These are phyloP conservation scores for Cylindricascospora bacillispora DNA, from an alignment of 1,139 yeast genomes.

Conservation along the genomic window DNA sequence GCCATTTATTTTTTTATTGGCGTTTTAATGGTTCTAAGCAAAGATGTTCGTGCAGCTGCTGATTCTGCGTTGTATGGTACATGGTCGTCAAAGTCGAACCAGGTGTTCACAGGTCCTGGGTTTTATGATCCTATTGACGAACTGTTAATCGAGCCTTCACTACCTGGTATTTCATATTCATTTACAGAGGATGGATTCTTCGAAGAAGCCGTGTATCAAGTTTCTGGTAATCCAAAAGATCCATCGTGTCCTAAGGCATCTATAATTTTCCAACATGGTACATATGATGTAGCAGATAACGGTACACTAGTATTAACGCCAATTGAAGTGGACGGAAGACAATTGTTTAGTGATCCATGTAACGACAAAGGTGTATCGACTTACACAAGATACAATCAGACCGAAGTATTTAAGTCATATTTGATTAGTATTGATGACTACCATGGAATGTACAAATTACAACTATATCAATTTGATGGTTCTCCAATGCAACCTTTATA, in stretches of 20 bases:
- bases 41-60: no score
- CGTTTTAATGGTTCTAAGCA: no score
- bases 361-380: conserved; percentile 39
- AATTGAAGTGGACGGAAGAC: conserved; percentile 83
- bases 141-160: conserved; percentile 81
- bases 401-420: conserved; percentile 47
- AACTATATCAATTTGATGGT: conserved; percentile 73
- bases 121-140: conserved; percentile 95
- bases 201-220: conserved; percentile 81
- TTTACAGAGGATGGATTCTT: conserved; percentile 84
- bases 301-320: conserved; percentile 66
- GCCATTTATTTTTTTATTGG: no score
- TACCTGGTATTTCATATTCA: conserved; percentile 88
- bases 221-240: conserved; percentile 54
- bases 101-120: conserved; percentile 95
- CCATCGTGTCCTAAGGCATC: conserved; percentile 80
- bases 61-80: conserved; percentile 78
- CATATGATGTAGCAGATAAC: conserved; percentile 46
- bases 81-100: conserved; percentile 86
- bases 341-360: conserved; percentile 80
- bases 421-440: conserved; percentile 56
- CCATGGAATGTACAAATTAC: conserved; percentile 69
- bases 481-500: conserved; percentile 74
- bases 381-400: conserved; percentile 62
- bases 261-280: conserved; percentile 81